Conservation (phyloP, 805 yeast species). For the Monosporozyma unispora region DNA sequence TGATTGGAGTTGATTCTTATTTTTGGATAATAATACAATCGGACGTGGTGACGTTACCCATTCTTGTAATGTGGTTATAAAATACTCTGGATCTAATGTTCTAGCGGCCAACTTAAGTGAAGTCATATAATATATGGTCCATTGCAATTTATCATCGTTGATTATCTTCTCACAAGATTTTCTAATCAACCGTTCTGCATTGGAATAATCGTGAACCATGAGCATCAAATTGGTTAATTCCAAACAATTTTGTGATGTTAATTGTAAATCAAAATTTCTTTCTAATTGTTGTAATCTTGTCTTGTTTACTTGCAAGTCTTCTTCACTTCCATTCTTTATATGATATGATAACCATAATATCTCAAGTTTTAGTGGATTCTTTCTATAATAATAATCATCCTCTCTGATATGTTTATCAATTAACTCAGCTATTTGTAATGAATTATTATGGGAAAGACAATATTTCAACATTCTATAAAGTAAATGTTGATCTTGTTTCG, state of each 20-base stretch:
- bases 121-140: conserved; percentile 19
- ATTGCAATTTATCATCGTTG: conserved; percentile 9
- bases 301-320: not conserved
- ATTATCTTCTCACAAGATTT: conserved; percentile 9
- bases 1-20: not conserved
- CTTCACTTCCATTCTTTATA: not conserved
- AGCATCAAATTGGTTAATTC: conserved; percentile 16
- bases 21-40: not conserved
- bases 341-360: conserved; percentile 18
- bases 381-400: not conserved
- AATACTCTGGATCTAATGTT: conserved; percentile 8
- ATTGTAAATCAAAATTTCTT: conserved; percentile 5
- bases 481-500: conserved; percentile 15
- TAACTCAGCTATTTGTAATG: conserved; percentile 12
- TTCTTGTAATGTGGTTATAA: conserved; percentile 12
- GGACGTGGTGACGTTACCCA: conserved; percentile 18
- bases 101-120: conserved; percentile 14
- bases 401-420: conserved; percentile 9
- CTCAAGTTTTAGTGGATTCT: conserved; percentile 18
- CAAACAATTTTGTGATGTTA: conserved; percentile 19
- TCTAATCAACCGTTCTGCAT: conserved; percentile 8
- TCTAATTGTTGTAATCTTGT: conserved; percentile 13
- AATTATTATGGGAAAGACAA: conserved; percentile 9
- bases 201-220: conserved; percentile 9
- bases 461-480: conserved; percentile 15